These are phyloP conservation scores for Ramalina peruviana DNA, from an alignment of 495 filamentous ascomycete genomes.

Conservation along the genomic window DNA sequence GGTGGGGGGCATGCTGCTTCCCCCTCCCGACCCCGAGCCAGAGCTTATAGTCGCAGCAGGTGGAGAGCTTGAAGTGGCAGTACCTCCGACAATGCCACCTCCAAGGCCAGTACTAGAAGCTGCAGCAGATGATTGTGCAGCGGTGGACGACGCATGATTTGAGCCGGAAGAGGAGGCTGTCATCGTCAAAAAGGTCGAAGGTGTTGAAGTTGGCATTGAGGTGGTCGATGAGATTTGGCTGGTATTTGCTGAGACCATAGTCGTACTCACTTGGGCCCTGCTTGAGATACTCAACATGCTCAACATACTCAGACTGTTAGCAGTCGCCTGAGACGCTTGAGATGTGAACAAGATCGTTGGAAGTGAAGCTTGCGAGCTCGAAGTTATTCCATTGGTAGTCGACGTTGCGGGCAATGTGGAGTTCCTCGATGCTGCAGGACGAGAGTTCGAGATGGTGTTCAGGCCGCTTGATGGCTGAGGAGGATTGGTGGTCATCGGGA, in stretches of 20 bases:
- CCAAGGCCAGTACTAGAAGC: slow-evolving; percentile 3
- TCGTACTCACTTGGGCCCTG: background rate
- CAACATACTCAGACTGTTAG: background rate
- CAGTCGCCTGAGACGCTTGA: background rate
- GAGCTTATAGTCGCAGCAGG: slow-evolving; percentile 13
- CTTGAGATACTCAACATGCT: background rate
- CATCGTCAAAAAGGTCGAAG: background rate
- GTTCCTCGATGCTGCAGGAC: background rate
- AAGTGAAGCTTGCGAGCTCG: background rate
- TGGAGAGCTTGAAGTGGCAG: slow-evolving; percentile 11
- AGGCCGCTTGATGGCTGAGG: background rate
- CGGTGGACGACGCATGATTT: slow-evolving; percentile 10
- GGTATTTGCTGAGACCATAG: background rate
- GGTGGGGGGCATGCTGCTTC: slow-evolving; percentile 15
- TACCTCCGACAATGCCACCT: slow-evolving; percentile 9
- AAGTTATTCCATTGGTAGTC: background rate
- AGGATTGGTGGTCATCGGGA: background rate
- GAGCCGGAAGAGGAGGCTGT: slow-evolving; percentile 13
- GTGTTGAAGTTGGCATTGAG: background rate
- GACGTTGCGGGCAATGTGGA: background rate
- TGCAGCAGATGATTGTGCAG: slow-evolving; percentile 4
- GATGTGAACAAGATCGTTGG: background rate
- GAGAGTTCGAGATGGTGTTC: background rate
- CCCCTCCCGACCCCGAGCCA: slow-evolving; percentile 5
- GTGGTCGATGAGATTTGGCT: background rate